Evolutionary conservation across 1,284 basidiomycete genomes (phyloP).

Genomic region (Flammula alnicola): DNA sequence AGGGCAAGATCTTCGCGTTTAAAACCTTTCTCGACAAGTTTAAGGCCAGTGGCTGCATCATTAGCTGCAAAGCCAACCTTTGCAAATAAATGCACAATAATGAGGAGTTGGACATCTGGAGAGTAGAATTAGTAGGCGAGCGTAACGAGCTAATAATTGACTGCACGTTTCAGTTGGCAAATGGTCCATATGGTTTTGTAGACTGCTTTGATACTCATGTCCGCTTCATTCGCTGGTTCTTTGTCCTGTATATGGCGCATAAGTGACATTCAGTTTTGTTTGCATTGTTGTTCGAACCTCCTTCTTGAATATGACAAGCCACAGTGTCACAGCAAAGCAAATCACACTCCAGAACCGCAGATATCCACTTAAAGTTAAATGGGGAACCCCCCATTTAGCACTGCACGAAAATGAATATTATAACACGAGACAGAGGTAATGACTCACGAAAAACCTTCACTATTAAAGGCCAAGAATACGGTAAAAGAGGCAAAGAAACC

Average conservation of each 20-base stretch:
- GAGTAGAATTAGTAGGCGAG: not conserved
- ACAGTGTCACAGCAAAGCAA: slow-evolving; percentile 85
- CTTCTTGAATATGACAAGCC: slow-evolving; percentile 88
- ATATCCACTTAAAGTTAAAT: slow-evolving; percentile 83
- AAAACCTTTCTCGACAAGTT: slow-evolving; percentile 96
- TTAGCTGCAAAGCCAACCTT: slow-evolving; percentile 98
- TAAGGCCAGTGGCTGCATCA: slow-evolving; percentile 91
- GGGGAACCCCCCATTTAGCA: slow-evolving; percentile 85
- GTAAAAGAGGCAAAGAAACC: slow-evolving; percentile 98
- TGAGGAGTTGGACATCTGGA: slow-evolving; percentile 89
- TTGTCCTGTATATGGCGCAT: slow-evolving; percentile 73
- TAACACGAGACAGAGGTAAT: slow-evolving; percentile 2
- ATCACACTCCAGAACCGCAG: slow-evolving; percentile 86
- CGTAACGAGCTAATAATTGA: not conserved
- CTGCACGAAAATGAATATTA: slow-evolving; percentile 37
- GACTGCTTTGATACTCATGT: slow-evolving; percentile 90
- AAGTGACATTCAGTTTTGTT: slow-evolving; percentile 10
- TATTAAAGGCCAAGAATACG: slow-evolving; percentile 97
- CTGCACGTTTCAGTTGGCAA: slow-evolving; percentile 85
- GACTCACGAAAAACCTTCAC: slow-evolving; percentile 86
- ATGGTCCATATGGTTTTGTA: slow-evolving; percentile 97
- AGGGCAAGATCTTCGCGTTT: slow-evolving; percentile 95
- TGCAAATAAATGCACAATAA: slow-evolving; percentile 88
- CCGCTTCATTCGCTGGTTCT: slow-evolving; percentile 72
- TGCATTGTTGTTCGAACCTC: slow-evolving; percentile 53